Percentiles rank a stretch among this genome's conserved stretches.
phyloP scores from a whole-genome alignment of 106 monocot genomes.

The Apostasia shenzhenica region DNA sequence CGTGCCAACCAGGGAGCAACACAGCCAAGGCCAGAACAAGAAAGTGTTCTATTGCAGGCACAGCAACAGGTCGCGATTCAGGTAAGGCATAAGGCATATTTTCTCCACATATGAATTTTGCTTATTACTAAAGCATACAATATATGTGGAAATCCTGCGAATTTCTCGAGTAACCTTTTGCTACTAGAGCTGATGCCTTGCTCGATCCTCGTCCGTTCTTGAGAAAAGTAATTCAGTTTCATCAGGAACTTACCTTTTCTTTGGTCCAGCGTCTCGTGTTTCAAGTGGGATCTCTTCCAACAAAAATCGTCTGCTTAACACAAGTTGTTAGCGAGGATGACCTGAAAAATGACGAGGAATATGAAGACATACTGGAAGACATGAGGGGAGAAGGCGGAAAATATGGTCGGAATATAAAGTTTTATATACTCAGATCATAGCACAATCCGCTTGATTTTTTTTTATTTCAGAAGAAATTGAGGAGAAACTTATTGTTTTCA shows the following conservation, averaged over 20 bases:
- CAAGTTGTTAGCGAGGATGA: conserved; percentile 63
- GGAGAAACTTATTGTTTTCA: conserved; percentile 14
- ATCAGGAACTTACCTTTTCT: not conserved
- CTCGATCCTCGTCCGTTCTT: no score
- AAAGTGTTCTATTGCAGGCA: conserved; percentile 65
- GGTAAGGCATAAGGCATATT: conserved; percentile 21
- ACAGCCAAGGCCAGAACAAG: conserved; percentile 79
- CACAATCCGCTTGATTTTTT: not conserved
- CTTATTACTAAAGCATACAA: no score
- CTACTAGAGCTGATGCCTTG: no score
- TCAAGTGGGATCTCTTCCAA: conserved; percentile 60
- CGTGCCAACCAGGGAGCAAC: conserved; percentile 72
- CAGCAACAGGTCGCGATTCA: conserved; percentile 83
- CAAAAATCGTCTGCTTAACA: conserved; percentile 75
- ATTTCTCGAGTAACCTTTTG: no score
- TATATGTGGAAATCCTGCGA: no score
- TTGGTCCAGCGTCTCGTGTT: conserved; percentile 49
- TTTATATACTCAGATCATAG: not conserved
- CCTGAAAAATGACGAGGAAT: conserved; percentile 79
- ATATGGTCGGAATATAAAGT: conserved; percentile 45
- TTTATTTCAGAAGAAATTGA: not conserved
- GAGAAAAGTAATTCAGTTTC: no score
- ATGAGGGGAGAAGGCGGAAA: conserved; percentile 83
- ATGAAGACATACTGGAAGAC: conserved; percentile 84
- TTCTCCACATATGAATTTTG: not conserved